These are phyloP conservation scores for Kwoniella shivajii DNA, from an alignment of 1,284 basidiomycete genomes.

Conservation along the genomic window DNA sequence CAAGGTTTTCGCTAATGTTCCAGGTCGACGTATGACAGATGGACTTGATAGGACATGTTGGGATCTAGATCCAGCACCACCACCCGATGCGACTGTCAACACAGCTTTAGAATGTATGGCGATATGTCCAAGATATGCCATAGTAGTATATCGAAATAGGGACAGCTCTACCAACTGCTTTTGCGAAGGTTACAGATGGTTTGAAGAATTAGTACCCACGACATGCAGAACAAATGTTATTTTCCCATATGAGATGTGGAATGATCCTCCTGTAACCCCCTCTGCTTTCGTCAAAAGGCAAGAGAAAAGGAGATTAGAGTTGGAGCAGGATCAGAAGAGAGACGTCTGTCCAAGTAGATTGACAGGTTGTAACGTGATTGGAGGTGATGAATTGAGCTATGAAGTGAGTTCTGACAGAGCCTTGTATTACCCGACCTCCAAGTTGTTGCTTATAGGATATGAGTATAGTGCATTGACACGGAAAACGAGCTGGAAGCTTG, in stretches of 20 bases:
- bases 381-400: conserved; percentile 1
- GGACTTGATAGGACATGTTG: background rate
- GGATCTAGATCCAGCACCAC: background rate
- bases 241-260: background rate
- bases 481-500: background rate
- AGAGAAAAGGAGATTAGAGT: background rate
- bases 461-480: conserved; percentile 3
- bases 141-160: background rate
- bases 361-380: background rate
- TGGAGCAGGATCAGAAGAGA: background rate
- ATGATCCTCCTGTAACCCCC: background rate
- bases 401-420: background rate
- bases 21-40: background rate
- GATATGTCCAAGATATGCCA: background rate
- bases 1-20: background rate
- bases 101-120: background rate
- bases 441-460: too few species aligned
- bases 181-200: background rate
- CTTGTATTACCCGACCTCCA: background rate
- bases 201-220: background rate
- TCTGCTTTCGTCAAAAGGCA: background rate
- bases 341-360: background rate
- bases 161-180: background rate
- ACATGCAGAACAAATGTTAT: background rate
- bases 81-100: background rate